Evolutionary conservation across 495 filamentous ascomycete species (phyloP), one percentile per base, ranked within the genome.

Genomic region (Talaromyces ruber): DNA sequence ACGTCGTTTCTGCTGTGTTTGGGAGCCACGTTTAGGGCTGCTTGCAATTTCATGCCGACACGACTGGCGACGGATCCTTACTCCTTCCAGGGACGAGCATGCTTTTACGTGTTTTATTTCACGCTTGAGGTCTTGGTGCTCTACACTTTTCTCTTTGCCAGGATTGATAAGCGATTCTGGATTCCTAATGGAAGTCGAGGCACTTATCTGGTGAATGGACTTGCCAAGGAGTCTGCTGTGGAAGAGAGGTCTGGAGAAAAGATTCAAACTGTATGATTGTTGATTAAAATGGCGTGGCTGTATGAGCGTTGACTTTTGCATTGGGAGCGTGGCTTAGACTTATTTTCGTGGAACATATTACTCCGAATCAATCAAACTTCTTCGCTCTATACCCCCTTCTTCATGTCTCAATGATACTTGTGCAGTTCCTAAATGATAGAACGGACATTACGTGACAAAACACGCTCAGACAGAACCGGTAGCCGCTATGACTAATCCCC

Each of bases 81-180:
- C 3, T 87, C 84, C 80, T 94, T 87, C 63, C 80, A 88, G 64
- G 74, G 70, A 63, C 88, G 87, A 65, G 81, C 84, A 3, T 84
- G 82, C 66, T 96, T 94, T 74, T 97, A 92, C 72, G 68, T 85
- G 65, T 92, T 96, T 77, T 84, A 87, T 68, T 92, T 92, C 64
- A 75, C 72, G 0, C 75, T 91, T 12, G 93, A 97, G 72, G 71
- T 91, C 26, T 22, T 86, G 3, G 83, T 93, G 12, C 81, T 93
- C 2, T 73, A 73, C 8, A 64, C 86, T 3, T 93, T 88, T 69
- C 79, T 84, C 2, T 64, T 88, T 5, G 74, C 75, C 4, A 79
- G 91, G 24, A 82, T 93, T 32, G 92, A 97, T 65, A 77, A 78
- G 62, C 81, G 86, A 6, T 96, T 96, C 70, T 76, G 83, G 63